These are phyloP conservation scores for Fraxinus latifolia DNA, from an alignment of 305 asterid species.

Conservation along the genomic window DNA sequence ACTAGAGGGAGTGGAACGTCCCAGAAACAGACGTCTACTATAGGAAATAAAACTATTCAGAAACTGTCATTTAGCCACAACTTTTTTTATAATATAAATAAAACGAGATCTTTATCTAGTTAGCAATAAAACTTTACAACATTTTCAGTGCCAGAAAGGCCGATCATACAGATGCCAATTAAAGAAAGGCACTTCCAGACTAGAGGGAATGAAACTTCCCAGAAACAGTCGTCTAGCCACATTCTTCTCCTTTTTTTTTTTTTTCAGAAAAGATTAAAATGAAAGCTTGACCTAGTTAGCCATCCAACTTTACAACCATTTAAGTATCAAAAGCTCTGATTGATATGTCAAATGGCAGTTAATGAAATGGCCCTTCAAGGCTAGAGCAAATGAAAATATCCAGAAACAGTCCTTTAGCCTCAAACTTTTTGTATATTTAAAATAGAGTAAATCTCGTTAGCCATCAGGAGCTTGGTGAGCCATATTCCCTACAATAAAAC, in stretches of 20 bases:
- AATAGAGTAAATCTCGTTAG: neutral
- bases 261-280: neutral
- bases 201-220: neutral
- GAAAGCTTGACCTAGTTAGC: neutral
- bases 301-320: neutral
- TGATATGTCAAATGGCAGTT: neutral
- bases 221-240: neutral
- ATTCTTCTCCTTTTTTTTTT: neutral
- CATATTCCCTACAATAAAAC: neutral
- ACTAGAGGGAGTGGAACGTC: neutral
- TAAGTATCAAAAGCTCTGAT: neutral
- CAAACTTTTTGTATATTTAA: neutral
- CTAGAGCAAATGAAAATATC: neutral
- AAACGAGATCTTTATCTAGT: neutral
- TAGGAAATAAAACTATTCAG: neutral
- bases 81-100: neutral
- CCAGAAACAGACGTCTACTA: neutral
- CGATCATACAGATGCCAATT: neutral
- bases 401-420: neutral
- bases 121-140: neutral
- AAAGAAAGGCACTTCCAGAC: neutral
- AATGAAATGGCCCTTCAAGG: neutral
- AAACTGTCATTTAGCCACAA: neutral
- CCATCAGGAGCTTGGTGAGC: neutral
- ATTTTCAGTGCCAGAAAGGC: neutral